A percentile compares a stretch with the other conserved stretches of the same genome.
Conservation (phyloP, 495 filamentous ascomycete genomes). For the Aspergillus diversus region DNA sequence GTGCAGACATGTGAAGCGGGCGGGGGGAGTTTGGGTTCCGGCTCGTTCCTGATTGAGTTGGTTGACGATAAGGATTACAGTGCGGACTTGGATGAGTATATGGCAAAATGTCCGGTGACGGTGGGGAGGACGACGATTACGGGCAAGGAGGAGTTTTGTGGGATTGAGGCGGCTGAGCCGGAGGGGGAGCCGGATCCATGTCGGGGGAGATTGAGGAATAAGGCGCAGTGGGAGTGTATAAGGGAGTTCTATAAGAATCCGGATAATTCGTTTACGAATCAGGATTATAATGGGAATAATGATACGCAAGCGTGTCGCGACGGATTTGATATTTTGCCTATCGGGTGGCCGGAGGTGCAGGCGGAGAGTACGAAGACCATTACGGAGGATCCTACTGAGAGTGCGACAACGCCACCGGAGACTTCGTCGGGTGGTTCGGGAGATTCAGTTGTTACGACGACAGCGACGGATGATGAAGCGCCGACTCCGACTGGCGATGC, state of each 20-base stretch:
- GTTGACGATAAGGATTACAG: constrained; percentile 4
- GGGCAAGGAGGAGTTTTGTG: too few relatives aligned
- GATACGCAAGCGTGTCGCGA: not conserved
- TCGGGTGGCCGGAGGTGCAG: not conserved
- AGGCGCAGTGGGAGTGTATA: not conserved
- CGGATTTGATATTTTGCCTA: not conserved
- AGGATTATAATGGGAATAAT: not conserved
- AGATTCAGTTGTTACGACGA: not conserved
- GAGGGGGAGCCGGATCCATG: too few relatives aligned
- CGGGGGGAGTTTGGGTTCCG: too few relatives aligned
- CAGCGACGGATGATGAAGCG: not conserved
- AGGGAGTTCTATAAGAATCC: not conserved
- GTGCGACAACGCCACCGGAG: not conserved
- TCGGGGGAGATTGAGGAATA: not conserved
- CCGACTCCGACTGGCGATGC: not conserved
- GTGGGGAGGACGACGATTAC: constrained; percentile 17
- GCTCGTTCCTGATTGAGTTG: not conserved
- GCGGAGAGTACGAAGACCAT: not conserved
- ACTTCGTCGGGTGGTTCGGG: not conserved
- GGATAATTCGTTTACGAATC: not conserved
- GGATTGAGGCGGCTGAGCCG: too few relatives aligned
- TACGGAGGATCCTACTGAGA: not conserved
- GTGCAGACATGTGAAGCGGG: too few relatives aligned
- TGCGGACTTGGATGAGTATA: constrained; percentile 40
- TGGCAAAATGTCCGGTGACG: constrained; percentile 41